phyloP scores from a whole-genome alignment of 2,329 filamentous ascomycete genomes.

The Huntiella abstrusa region DNA sequence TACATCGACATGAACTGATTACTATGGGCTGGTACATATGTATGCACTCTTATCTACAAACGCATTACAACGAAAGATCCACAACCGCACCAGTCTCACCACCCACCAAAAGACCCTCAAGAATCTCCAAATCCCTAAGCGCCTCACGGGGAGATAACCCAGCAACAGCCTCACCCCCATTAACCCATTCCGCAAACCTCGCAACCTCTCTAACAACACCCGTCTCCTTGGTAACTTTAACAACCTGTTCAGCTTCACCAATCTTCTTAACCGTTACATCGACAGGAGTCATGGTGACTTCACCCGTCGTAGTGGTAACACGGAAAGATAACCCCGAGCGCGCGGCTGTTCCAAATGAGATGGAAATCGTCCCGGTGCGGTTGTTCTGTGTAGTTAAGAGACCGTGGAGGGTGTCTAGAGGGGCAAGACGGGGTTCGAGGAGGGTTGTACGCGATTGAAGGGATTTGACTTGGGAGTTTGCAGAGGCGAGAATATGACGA shows the following conservation, averaged over 20 bases:
- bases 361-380: conserved; percentile 34
- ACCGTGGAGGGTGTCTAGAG: conserved; percentile 48
- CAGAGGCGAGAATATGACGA: conserved; percentile 34
- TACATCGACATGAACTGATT: too few relatives aligned
- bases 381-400: conserved; percentile 35
- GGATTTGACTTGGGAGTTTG: conserved; percentile 23
- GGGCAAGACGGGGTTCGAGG: conserved; percentile 37
- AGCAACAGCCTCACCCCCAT: conserved; percentile 27
- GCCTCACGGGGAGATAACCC: conserved; percentile 38
- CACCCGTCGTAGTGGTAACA: conserved; percentile 38
- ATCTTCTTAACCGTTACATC: conserved; percentile 22
- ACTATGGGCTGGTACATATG: too few relatives aligned
- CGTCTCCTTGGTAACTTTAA: conserved; percentile 18
- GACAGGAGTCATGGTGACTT: conserved; percentile 29
- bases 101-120: conserved; percentile 20
- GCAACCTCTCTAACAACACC: conserved; percentile 41
- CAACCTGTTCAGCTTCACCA: conserved; percentile 12
- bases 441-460: conserved; percentile 37
- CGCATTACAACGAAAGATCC: not conserved
- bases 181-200: conserved; percentile 38
- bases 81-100: conserved; percentile 7
- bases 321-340: conserved; percentile 31
- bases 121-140: conserved; percentile 39
- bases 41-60: too few relatives aligned
- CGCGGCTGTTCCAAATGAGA: conserved; percentile 38